These are phyloP conservation scores for Tolypocladium cylindrosporum DNA, from an alignment of 2,329 filamentous ascomycete genomes.

Conservation along the genomic window DNA sequence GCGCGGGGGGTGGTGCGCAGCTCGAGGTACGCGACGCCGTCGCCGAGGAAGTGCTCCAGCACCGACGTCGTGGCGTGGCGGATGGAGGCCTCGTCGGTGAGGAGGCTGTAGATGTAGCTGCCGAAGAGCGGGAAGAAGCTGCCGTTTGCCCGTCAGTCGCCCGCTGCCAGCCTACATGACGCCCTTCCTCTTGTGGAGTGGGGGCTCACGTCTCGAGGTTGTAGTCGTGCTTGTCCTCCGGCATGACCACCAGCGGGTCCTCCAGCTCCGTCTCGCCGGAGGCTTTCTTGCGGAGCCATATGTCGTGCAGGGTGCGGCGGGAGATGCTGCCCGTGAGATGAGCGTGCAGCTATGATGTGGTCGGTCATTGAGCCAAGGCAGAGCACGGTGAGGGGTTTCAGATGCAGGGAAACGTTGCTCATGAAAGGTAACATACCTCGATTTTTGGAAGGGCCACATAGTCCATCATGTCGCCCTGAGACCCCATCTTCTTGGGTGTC, in stretches of 20 bases:
- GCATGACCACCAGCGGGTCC: slow-evolving; percentile 62
- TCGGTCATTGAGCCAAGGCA: neutral
- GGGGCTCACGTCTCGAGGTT: slow-evolving; percentile 54
- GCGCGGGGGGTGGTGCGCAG: slow-evolving; percentile 69
- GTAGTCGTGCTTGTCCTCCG: slow-evolving; percentile 60
- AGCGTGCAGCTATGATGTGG: slow-evolving; percentile 54
- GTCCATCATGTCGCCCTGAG: slow-evolving; percentile 21
- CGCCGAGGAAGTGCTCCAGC: slow-evolving; percentile 53
- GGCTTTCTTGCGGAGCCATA: slow-evolving; percentile 55
- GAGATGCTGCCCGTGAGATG: slow-evolving; percentile 74
- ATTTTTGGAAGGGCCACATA: slow-evolving; percentile 44
- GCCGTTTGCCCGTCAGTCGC: neutral
- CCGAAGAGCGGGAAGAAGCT: slow-evolving; percentile 74
- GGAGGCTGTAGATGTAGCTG: slow-evolving; percentile 68
- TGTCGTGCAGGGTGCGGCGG: slow-evolving; percentile 59
- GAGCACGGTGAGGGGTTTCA: neutral
- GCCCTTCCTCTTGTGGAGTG: too few relatives aligned
- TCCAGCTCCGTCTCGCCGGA: slow-evolving; percentile 43
- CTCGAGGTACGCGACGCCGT: slow-evolving; percentile 70
- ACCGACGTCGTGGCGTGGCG: slow-evolving; percentile 55
- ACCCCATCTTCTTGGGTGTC: neutral
- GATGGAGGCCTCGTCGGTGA: slow-evolving; percentile 51
- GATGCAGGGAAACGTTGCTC: neutral
- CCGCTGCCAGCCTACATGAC: too few relatives aligned
- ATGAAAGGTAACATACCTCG: slow-evolving; percentile 27